Conservation (phyloP, 805 yeast species). For the Kuraishia ogatae region DNA sequence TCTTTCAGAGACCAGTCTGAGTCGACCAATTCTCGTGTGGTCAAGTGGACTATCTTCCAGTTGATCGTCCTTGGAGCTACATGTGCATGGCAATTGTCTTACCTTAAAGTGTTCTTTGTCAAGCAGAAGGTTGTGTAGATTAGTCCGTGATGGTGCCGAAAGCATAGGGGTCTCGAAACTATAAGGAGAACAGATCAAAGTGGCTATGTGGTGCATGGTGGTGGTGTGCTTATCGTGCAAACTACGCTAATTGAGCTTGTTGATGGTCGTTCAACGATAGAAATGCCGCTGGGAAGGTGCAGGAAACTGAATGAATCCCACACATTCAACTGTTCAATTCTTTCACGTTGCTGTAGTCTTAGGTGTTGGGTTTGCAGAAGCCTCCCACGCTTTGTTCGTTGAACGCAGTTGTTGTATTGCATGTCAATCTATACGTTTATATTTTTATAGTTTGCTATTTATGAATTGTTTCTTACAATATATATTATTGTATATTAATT, state of each 20-base stretch:
- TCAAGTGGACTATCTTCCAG: constrained; percentile 69
- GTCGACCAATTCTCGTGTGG: constrained; percentile 57
- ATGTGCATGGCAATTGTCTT: constrained; percentile 68
- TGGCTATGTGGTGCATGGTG: neutral
- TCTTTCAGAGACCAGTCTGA: constrained; percentile 66
- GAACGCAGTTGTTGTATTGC: neutral
- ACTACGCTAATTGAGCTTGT: neutral
- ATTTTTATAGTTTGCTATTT: neutral
- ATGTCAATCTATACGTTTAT: neutral
- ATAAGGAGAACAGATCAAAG: neutral
- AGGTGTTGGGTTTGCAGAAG: too few relatives aligned
- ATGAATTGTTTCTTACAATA: neutral
- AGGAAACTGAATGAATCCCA: too few relatives aligned
- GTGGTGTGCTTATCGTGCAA: neutral
- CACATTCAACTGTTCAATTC: too few relatives aligned
- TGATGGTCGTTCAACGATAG: too few relatives aligned
- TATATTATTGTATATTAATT: neutral
- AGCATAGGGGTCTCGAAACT: neutral
- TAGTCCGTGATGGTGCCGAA: too few relatives aligned
- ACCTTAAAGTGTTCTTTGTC: constrained; percentile 67
- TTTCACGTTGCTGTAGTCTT: too few relatives aligned
- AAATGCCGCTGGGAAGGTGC: too few relatives aligned
- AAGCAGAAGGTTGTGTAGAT: constrained; percentile 60
- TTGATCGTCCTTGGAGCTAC: constrained; percentile 54
- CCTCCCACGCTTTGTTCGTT: neutral